A percentile compares a stretch with the other conserved stretches of the same genome.
phyloP scores from a whole-genome alignment of 805 yeast genomes.

The Saccharomycopsis babjevae region DNA sequence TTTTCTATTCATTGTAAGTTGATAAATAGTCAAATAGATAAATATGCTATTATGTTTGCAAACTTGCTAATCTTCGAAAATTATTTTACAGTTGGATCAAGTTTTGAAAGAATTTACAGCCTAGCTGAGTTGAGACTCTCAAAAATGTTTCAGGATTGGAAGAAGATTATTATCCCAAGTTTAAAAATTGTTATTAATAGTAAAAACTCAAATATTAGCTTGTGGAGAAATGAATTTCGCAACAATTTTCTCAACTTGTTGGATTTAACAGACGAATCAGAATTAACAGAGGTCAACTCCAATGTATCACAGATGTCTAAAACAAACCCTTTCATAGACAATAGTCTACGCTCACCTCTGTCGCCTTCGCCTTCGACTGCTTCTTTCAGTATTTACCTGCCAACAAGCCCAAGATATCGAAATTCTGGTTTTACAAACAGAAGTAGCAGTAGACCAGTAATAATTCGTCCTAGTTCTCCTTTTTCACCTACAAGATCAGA shows the following conservation, averaged over 20 bases:
- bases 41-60: constrained; percentile 2
- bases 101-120: constrained; percentile 6
- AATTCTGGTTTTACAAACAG: neutral
- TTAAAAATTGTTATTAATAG: constrained; percentile 7
- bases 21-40: constrained; percentile 5
- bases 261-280: neutral
- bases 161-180: constrained; percentile 11
- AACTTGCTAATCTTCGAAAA: constrained; percentile 8
- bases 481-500: neutral
- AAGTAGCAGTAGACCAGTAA: neutral
- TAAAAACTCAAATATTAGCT: constrained; percentile 3
- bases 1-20: constrained; percentile 10
- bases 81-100: constrained; percentile 11
- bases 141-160: neutral
- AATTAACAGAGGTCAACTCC: neutral
- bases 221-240: constrained; percentile 6
- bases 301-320: neutral
- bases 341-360: neutral
- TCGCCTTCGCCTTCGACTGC: neutral
- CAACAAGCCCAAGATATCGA: neutral
- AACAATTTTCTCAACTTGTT: constrained; percentile 1
- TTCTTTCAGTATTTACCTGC: neutral
- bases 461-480: neutral
- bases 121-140: neutral
- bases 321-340: neutral